A percentile compares a stretch with the other conserved stretches of the same genome.
Evolutionary conservation across 805 yeast genomes (phyloP).

Genomic region (Suhomyces xylopsoci): DNA sequence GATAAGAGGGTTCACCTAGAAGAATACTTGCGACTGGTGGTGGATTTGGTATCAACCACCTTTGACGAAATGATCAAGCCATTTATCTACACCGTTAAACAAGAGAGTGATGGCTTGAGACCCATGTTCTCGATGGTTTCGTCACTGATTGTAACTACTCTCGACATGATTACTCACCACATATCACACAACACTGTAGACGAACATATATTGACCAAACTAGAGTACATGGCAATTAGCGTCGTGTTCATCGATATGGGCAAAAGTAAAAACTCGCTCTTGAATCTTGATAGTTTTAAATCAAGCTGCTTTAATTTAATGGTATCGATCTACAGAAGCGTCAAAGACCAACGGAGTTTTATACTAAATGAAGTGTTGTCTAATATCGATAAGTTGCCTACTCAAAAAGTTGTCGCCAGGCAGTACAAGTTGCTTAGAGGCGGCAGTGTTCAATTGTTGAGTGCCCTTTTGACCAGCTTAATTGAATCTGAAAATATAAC

Average conservation of each 20-base stretch:
- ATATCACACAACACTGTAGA: slow-evolving; percentile 20
- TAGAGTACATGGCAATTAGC: slow-evolving; percentile 51
- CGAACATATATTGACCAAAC: slow-evolving; percentile 53
- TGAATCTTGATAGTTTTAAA: slow-evolving; percentile 27
- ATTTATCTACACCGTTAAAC: background rate
- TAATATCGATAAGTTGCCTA: slow-evolving; percentile 49
- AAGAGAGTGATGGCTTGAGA: slow-evolving; percentile 2
- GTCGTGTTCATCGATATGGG: slow-evolving; percentile 40
- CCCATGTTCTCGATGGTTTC: slow-evolving; percentile 10
- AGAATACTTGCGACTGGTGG: slow-evolving; percentile 37
- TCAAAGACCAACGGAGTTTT: slow-evolving; percentile 53
- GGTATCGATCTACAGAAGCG: slow-evolving; percentile 35
- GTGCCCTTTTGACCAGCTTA: slow-evolving; percentile 42
- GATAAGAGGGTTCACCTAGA: slow-evolving; percentile 49
- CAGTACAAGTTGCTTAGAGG: slow-evolving; percentile 45
- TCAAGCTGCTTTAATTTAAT: slow-evolving; percentile 24
- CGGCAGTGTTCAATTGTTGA: slow-evolving; percentile 45
- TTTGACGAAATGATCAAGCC: slow-evolving; percentile 1
- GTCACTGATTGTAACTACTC: slow-evolving; percentile 11
- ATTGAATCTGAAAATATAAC: slow-evolving; percentile 25
- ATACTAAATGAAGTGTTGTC: slow-evolving; percentile 58
- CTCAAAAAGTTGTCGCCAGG: slow-evolving; percentile 41
- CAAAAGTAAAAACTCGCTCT: slow-evolving; percentile 15
- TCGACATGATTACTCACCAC: slow-evolving; percentile 10
- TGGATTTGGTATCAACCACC: slow-evolving; percentile 24